Evolutionary conservation across 345 rosid species (phyloP), one percentile per base, ranked within the genome.

Genomic region (Punica granatum): DNA sequence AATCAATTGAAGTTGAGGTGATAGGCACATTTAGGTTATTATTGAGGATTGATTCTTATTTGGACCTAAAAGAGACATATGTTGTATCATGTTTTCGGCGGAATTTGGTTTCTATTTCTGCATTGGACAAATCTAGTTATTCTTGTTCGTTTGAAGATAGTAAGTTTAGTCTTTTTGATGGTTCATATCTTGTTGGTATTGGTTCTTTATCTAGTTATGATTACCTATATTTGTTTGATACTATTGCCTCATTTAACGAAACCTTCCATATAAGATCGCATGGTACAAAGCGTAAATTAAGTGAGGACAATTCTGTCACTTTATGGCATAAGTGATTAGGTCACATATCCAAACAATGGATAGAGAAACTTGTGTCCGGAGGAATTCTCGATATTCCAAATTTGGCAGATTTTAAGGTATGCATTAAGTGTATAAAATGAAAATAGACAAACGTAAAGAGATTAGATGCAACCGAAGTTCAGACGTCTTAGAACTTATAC

Each of bases 401-500:
- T 46, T 43, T 66, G 8, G 30, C 53, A 67, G 34, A 67, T 25
- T 49, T 66, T 7, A 59, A 72, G 11, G 36, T 53, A 0, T 72
- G 41, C 26, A 37, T 72, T 59, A 30, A 60, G 9, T 72, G 70
- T 16, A 60, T 72, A 13, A 67, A 62, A 32, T 63, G 76, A 30
- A 73, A 67, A 73, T 48, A 73, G 31, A 58, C 65, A 21, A 64
- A 71, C 18, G 26, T 16, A 7, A 71, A 37, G 64, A 49, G 58
- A 65, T 65, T 64, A 4, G 69, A 25, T n/a, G 69, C 69, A 71
- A 53, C 35, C 26, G 58, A 19, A 10, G 43, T 34, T 44, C 21
- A 16, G 51, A 56, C n/a, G 60, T 66, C 58, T 60, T 66, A 60
- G 70, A 71, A 71, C 35, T 71, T 2, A 72, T 72, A 16, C 49